Percentiles rank a stretch among this genome's conserved stretches.
Evolutionary conservation across 1,284 basidiomycete genomes (phyloP).

Genomic region (Chiua sp.): DNA sequence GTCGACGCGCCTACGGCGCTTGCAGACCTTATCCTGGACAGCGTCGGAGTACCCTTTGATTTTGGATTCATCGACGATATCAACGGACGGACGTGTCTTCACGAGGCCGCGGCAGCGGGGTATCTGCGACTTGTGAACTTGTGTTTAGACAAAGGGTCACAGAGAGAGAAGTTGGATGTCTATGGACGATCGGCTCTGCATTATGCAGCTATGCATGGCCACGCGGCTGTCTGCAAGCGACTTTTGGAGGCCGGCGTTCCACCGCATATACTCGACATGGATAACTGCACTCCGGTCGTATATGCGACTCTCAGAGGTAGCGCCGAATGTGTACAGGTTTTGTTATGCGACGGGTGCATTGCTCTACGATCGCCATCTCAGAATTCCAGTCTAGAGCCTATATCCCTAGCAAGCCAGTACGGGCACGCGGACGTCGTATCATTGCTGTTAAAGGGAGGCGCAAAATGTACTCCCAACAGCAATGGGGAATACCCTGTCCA

Average conservation of each 20-base stretch:
- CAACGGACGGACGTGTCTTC: slow-evolving; percentile 95
- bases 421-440: slow-evolving; percentile 87
- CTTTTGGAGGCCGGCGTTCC: slow-evolving; percentile 76
- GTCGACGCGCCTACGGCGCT: slow-evolving; percentile 79
- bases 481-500: slow-evolving; percentile 98
- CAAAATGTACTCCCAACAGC: slow-evolving; percentile 83
- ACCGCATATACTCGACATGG: slow-evolving; percentile 82
- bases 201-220: slow-evolving; percentile 96
- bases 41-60: slow-evolving; percentile 78
- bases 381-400: slow-evolving; percentile 79
- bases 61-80: slow-evolving; percentile 96
- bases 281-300: slow-evolving; percentile 93
- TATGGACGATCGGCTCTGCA: slow-evolving; percentile 96
- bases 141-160: slow-evolving; percentile 79
- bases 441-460: slow-evolving; percentile 73
- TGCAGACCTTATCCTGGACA: slow-evolving; percentile 76
- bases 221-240: slow-evolving; percentile 76
- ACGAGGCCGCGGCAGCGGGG: slow-evolving; percentile 91
- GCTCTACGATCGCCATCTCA: slow-evolving; percentile 47
- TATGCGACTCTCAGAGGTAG: slow-evolving; percentile 92
- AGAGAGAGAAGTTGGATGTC: slow-evolving; percentile 75
- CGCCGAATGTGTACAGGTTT: slow-evolving; percentile 79
- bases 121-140: slow-evolving; percentile 80
- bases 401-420: slow-evolving; percentile 90
- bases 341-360: slow-evolving; percentile 71